Base-by-base conservation (phyloP, 2,329 filamentous ascomycete species). In the Paraphoma sp. region DNA sequence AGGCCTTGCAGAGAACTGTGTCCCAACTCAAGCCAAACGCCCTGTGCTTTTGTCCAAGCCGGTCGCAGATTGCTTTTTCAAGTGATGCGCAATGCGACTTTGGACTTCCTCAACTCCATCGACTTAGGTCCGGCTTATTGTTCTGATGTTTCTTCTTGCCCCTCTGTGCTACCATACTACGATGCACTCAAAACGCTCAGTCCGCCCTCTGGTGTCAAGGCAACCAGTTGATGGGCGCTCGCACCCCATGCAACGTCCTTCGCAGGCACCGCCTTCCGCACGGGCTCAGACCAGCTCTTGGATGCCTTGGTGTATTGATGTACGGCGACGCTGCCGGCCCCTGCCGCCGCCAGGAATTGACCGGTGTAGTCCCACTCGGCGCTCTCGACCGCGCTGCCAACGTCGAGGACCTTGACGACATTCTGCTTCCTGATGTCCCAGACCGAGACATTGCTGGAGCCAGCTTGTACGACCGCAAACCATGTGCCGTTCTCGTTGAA, bases 401-500 rank as follows among this genome's bases (percentile, higher is more conserved):
- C 89, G 63, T 97, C 92, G 41, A 99, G 82, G n/a, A 90, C 86
- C 83, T 96, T 96, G 73, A 89, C 88, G 69, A 88, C 85, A 5
- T 89, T 88, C 16, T 90, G 88, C 79, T 96, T 97, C 67, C 95
- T 89, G 58, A 99, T 83, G 76, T 98, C 94, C 83, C 96, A 98
- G 52, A 98, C 87, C 9, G 91, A 91, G 38, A 97, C 89, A 23
- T 84, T 89, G 18, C 87, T 90, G 63, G 93, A 91, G 30, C 87
- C 88, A 76, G 92, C 88, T 56, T 89, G 87, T 7, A 89, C 89
- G 5, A 92, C 90, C 1, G 94, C 94, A 62, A 99, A 88, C 92
- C 93, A 98, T 69, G 91, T 97, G 23, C 95, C 95, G 68, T 99
- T 99, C 77, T 99, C 95, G 0, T 93, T 97, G 79, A 99, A 99